Percentiles rank a stretch among this genome's conserved stretches.
Conservation (phyloP, 2,329 filamentous ascomycete species). For the Cladophialophora chaetospira region DNA sequence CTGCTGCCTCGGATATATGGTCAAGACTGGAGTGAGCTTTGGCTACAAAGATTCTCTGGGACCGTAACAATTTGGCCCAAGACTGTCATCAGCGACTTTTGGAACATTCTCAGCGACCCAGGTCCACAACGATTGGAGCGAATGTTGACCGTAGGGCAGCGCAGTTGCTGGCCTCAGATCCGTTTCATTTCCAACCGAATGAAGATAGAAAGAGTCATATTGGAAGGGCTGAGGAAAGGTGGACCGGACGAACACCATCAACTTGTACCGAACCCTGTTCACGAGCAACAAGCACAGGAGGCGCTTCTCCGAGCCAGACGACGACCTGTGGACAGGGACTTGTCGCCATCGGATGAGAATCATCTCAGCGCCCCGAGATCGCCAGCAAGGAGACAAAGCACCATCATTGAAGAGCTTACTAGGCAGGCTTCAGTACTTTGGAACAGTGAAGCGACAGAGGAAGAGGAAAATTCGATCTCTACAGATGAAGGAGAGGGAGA, state of each 20-base stretch:
- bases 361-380: not conserved
- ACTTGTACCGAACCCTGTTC: constrained; percentile 27
- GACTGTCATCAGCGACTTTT: constrained; percentile 75
- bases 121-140: constrained; percentile 71
- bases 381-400: constrained; percentile 31
- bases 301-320: constrained; percentile 21
- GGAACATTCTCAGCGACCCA: constrained; percentile 83
- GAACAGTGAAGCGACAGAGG: constrained; percentile 47
- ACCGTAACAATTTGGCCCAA: constrained; percentile 97
- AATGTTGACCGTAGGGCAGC: constrained; percentile 89
- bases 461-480: constrained; percentile 45
- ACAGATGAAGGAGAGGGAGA: constrained; percentile 49
- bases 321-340: constrained; percentile 17
- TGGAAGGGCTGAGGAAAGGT: constrained; percentile 53
- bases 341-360: constrained; percentile 16
- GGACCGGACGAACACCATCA: constrained; percentile 35
- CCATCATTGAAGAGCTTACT: constrained; percentile 47
- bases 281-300: constrained; percentile 25
- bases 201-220: constrained; percentile 72
- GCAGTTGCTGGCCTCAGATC: constrained; percentile 86
- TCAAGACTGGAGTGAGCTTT: constrained; percentile 96
- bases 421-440: constrained; percentile 52
- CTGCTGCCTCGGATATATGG: constrained; percentile 85
- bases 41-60: constrained; percentile 91
- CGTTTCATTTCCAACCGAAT: constrained; percentile 88